Percentiles rank a stretch among this genome's conserved stretches.
Conservation (phyloP, 192 early-diverging fungal genomes). For the Coemansia sp. region DNA sequence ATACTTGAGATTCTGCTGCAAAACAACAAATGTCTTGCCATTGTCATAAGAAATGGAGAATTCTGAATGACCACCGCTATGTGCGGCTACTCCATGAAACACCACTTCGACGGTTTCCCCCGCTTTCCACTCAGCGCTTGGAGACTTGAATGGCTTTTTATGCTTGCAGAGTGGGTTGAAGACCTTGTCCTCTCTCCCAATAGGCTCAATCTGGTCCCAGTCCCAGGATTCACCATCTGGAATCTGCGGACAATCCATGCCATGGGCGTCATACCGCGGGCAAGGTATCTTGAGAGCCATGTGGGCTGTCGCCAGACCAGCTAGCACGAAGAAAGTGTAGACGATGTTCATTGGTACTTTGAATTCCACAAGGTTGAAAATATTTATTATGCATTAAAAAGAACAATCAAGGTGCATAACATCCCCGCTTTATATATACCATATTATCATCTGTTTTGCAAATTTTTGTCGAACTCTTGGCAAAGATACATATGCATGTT, state of each 20-base stretch:
- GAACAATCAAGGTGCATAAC: no score
- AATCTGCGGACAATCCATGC: constrained; percentile 34
- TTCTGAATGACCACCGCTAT: constrained; percentile 53
- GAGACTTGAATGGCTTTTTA: constrained; percentile 28
- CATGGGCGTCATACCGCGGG: constrained; percentile 31
- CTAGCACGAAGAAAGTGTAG: not conserved
- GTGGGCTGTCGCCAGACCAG: constrained; percentile 17
- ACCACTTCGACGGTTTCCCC: constrained; percentile 41
- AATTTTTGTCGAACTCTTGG: no score
- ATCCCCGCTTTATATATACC: no score
- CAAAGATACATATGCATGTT: no score
- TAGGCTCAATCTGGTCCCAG: constrained; percentile 35
- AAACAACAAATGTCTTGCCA: constrained; percentile 58
- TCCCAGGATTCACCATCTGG: constrained; percentile 49
- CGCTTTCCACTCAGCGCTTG: constrained; percentile 38
- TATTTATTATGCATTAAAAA: no score
- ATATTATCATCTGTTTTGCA: no score
- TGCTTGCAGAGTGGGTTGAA: constrained; percentile 50
- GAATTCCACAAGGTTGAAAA: no score
- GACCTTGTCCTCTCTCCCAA: constrained; percentile 20
- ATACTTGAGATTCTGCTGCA: constrained; percentile 55
- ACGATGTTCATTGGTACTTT: no score
- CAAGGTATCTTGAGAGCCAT: constrained; percentile 44
- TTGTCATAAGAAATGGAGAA: constrained; percentile 54
- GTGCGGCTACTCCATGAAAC: constrained; percentile 29